Conservation (phyloP, 176 grass and related monocot species). For the Miscanthus lutarioriparius region DNA sequence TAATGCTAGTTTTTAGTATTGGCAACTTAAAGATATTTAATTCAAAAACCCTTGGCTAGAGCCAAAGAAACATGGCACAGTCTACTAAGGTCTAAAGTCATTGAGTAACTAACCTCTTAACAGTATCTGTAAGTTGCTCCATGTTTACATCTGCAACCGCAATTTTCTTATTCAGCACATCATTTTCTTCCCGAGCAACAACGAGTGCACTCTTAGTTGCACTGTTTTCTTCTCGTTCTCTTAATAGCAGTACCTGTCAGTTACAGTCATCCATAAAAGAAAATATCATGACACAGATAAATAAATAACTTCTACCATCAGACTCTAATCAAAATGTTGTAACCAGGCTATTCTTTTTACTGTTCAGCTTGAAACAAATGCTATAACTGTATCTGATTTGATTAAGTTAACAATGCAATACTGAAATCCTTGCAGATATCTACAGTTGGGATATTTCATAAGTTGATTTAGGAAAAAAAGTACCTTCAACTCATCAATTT, state of each 20-base stretch:
- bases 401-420: background rate
- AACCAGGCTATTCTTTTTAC: background rate
- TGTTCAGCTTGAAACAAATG: conserved; percentile 3
- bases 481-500: conserved; percentile 67
- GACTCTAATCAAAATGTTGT: background rate
- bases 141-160: conserved; percentile 48
- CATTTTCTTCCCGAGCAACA: conserved; percentile 45
- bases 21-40: background rate
- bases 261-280: conserved; percentile 20
- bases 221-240: conserved; percentile 59
- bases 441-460: background rate
- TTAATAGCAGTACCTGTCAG: conserved; percentile 46
- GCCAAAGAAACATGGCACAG: background rate
- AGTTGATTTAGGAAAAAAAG: background rate
- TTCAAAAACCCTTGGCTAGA: conserved; percentile 17
- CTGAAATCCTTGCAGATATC: background rate
- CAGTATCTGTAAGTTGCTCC: conserved; percentile 47
- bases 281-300: conserved; percentile 35
- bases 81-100: conserved; percentile 21
- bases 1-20: background rate
- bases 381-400: background rate
- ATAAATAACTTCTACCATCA: conserved; percentile 1
- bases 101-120: conserved; percentile 54
- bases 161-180: conserved; percentile 48
- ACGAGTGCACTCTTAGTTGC: conserved; percentile 48